Percentiles rank a stretch among this genome's conserved stretches.
phyloP scores from a whole-genome alignment of 495 filamentous ascomycete genomes.

The Aeminium ludgeri region DNA sequence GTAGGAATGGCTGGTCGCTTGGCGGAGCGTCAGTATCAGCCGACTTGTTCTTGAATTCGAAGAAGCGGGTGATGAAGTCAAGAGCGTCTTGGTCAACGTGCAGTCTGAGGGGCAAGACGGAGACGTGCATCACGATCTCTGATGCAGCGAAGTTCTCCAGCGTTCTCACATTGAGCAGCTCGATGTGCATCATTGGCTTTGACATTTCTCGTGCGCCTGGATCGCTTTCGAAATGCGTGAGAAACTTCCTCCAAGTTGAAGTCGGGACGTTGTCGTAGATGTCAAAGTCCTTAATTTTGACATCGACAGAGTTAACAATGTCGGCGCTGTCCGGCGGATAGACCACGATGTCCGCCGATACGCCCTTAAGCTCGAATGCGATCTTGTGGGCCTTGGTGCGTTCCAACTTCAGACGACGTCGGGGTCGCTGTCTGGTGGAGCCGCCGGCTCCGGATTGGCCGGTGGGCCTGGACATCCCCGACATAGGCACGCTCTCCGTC shows the following conservation, averaged over 20 bases:
- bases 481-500: constrained; percentile 25
- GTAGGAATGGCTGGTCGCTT: constrained; percentile 58
- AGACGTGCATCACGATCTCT: constrained; percentile 70
- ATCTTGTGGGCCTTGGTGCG: constrained; percentile 88
- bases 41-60: constrained; percentile 84
- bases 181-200: constrained; percentile 75
- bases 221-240: constrained; percentile 69
- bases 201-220: constrained; percentile 68
- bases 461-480: constrained; percentile 24
- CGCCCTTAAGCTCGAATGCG: constrained; percentile 77
- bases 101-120: constrained; percentile 68
- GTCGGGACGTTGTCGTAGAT: constrained; percentile 89
- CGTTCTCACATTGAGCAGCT: constrained; percentile 74
- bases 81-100: constrained; percentile 97
- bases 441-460: constrained; percentile 38
- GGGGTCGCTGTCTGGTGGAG: constrained; percentile 31
- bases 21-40: constrained; percentile 20
- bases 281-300: constrained; percentile 66
- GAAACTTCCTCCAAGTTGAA: constrained; percentile 97
- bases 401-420: constrained; percentile 47
- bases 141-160: constrained; percentile 68
- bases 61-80: constrained; percentile 93
- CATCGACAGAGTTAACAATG: constrained; percentile 69
- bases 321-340: constrained; percentile 66
- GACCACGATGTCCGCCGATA: constrained; percentile 67